A percentile compares a stretch with the other conserved stretches of the same genome.
phyloP scores from a whole-genome alignment of 768 basidiomycete genomes.

The Scleroderma citrinum region DNA sequence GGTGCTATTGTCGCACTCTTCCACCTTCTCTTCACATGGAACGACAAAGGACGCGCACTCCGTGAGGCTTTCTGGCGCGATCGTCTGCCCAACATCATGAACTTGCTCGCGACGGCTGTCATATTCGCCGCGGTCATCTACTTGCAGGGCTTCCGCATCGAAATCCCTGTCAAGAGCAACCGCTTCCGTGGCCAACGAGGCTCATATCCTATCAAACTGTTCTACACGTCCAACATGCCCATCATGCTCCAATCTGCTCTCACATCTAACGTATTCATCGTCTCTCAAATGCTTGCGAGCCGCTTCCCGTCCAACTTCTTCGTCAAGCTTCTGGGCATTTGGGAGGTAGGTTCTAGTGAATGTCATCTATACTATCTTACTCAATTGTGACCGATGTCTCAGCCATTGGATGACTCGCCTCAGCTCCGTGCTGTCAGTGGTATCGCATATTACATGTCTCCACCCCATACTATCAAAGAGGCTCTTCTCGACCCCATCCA shows the following conservation, averaged over 20 bases:
- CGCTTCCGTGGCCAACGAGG: constrained; percentile 95
- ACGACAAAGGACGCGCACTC: constrained; percentile 94
- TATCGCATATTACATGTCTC: constrained; percentile 96
- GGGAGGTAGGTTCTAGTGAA: constrained; percentile 68
- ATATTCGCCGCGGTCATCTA: constrained; percentile 97
- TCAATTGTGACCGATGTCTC: constrained; percentile 4
- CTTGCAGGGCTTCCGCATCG: constrained; percentile 97
- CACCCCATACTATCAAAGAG: constrained; percentile 88
- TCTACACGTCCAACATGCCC: constrained; percentile 99
- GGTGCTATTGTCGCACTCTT: constrained; percentile 94
- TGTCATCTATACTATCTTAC: neutral
- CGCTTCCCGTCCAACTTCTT: constrained; percentile 91
- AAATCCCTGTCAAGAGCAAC: constrained; percentile 97
- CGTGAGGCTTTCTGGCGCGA: constrained; percentile 99
- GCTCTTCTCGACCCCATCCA: constrained; percentile 92
- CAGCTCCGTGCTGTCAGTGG: constrained; percentile 89
- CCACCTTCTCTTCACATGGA: constrained; percentile 97
- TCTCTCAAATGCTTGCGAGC: constrained; percentile 90
- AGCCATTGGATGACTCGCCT: constrained; percentile 92
- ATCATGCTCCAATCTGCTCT: constrained; percentile 98
- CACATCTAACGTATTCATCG: constrained; percentile 91
- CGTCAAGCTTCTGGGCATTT: constrained; percentile 88
- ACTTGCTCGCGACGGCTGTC: constrained; percentile 84
- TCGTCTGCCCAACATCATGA: constrained; percentile 96
- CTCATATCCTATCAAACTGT: constrained; percentile 94